These are phyloP conservation scores for Lichtheimia ornata DNA, from an alignment of 371 early-diverging fungal species.

Conservation along the genomic window DNA sequence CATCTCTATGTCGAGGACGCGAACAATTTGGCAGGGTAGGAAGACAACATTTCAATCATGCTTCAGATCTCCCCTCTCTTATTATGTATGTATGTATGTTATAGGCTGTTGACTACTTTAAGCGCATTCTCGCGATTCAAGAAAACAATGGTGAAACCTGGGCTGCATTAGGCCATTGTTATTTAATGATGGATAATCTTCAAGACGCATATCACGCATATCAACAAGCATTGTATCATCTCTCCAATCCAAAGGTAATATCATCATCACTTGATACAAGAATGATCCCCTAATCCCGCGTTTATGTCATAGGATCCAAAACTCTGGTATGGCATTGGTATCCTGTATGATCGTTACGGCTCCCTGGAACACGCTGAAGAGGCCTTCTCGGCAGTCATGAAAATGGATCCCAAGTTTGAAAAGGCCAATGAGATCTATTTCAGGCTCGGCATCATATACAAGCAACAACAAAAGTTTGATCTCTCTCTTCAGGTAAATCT, in stretches of 20 bases:
- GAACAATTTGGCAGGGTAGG: constrained; percentile 62
- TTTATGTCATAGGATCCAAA: constrained; percentile 77
- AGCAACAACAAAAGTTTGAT: constrained; percentile 90
- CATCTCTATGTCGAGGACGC: constrained; percentile 65
- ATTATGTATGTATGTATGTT: neutral
- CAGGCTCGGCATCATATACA: constrained; percentile 96
- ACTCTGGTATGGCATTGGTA: constrained; percentile 98
- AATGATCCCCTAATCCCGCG: neutral
- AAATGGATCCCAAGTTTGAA: constrained; percentile 89
- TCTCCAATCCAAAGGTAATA: constrained; percentile 74
- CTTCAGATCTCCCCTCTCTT: constrained; percentile 11
- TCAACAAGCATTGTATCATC: constrained; percentile 89
- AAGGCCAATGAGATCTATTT: constrained; percentile 98
- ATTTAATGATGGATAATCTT: constrained; percentile 91
- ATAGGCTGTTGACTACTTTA: constrained; percentile 87
- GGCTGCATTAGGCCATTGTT: constrained; percentile 93
- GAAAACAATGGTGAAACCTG: constrained; percentile 87
- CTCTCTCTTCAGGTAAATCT: constrained; percentile 74
- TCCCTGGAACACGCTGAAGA: constrained; percentile 97
- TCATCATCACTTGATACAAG: neutral
- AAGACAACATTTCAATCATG: neutral
- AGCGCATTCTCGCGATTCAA: constrained; percentile 81
- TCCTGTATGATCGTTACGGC: constrained; percentile 95
- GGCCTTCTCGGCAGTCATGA: constrained; percentile 90
- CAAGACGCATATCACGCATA: constrained; percentile 92